These are phyloP conservation scores for Tuber magnatum DNA, from an alignment of 495 filamentous ascomycete genomes.

Conservation along the genomic window DNA sequence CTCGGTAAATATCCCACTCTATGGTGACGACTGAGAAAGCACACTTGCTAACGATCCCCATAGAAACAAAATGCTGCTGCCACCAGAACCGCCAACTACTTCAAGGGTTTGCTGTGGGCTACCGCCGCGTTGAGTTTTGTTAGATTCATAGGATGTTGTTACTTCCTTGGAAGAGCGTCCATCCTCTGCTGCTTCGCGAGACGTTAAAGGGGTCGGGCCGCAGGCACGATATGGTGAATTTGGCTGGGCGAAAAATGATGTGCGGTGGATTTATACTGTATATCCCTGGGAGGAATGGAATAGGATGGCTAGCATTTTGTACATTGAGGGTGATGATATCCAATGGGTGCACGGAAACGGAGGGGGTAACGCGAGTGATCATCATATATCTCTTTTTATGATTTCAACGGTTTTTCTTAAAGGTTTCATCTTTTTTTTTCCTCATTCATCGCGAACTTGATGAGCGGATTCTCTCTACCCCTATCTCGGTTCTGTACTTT, in stretches of 20 bases:
- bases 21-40: slow-evolving; percentile 14
- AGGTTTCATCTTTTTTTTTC: not conserved
- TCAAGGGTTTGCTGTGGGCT: slow-evolving; percentile 83
- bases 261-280: not conserved
- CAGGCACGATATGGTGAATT: not conserved
- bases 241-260: not conserved
- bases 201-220: slow-evolving; percentile 50
- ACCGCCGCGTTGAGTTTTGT: slow-evolving; percentile 76
- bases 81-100: slow-evolving; percentile 75
- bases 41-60: slow-evolving; percentile 43
- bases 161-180: slow-evolving; percentile 88
- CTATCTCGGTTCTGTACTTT: not conserved
- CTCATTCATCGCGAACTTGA: not conserved
- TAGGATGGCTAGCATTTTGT: not conserved
- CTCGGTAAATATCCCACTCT: slow-evolving; percentile 55
- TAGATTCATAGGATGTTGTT: slow-evolving; percentile 84
- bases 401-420: slow-evolving; percentile 4
- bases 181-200: slow-evolving; percentile 90
- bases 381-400: not conserved
- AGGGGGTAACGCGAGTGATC: not conserved
- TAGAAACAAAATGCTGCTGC: slow-evolving; percentile 47
- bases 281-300: not conserved
- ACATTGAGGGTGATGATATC: slow-evolving; percentile 3
- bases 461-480: not conserved
- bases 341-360: not conserved